A percentile compares a stretch with the other conserved stretches of the same genome.
phyloP scores from a whole-genome alignment of 2,329 filamentous ascomycete genomes.

The Knufia petricola region DNA sequence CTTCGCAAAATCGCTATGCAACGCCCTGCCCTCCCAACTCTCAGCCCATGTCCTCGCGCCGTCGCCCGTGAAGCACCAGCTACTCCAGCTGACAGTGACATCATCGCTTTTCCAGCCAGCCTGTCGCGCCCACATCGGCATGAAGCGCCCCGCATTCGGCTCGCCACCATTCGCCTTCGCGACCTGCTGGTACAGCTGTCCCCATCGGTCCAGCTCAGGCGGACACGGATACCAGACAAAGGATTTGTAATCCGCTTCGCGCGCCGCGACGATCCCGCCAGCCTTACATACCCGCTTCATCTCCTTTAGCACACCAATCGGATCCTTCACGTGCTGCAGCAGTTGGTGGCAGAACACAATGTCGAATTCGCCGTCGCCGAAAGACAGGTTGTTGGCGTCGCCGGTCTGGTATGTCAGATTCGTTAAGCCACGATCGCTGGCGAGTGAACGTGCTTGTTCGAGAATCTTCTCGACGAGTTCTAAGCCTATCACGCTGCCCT shows the following conservation, averaged over 20 bases:
- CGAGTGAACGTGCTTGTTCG: conserved; percentile 25
- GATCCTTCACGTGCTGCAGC: conserved; percentile 46
- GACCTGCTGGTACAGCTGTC: conserved; percentile 23
- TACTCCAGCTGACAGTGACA: conserved; percentile 17
- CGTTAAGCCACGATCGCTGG: conserved; percentile 24
- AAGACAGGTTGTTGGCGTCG: conserved; percentile 35
- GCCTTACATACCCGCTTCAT: conserved; percentile 46
- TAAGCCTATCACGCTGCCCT: conserved; percentile 32
- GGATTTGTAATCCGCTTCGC: conserved; percentile 30
- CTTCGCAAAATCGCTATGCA: conserved; percentile 19
- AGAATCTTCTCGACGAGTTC: conserved; percentile 27
- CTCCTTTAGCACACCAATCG: conserved; percentile 41
- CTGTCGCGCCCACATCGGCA: conserved; percentile 23
- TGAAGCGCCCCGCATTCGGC: conserved; percentile 24
- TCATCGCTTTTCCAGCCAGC: conserved; percentile 21
- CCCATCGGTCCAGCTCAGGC: conserved; percentile 23
- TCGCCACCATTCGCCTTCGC: conserved; percentile 26
- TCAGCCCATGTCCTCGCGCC: conserved; percentile 16
- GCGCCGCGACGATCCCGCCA: conserved; percentile 43
- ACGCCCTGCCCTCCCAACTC: conserved; percentile 18
- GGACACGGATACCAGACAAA: conserved; percentile 26
- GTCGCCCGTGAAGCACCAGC: conserved; percentile 19
- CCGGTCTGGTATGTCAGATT: conserved; percentile 30
- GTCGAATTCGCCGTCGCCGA: conserved; percentile 45
- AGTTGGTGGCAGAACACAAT: conserved; percentile 52